Conservation (phyloP, 164 flowering plant genomes). For the Hamamelis virginiana region DNA sequence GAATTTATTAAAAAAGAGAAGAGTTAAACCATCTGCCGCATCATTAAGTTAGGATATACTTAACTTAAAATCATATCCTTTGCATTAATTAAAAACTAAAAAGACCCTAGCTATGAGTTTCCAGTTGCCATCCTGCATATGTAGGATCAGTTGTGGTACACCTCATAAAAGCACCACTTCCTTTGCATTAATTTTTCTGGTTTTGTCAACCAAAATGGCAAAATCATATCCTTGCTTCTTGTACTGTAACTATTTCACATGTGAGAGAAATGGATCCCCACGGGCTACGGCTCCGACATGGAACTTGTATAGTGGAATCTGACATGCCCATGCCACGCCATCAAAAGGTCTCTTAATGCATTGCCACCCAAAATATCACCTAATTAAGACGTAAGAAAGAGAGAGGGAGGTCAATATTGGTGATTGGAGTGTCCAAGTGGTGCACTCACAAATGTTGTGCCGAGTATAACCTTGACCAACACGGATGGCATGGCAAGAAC, state of each 20-base stretch:
- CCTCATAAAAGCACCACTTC: constrained; percentile 15
- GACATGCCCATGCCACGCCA: neutral
- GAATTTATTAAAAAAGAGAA: too few relatives aligned
- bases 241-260: neutral
- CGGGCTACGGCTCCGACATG: neutral
- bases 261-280: constrained; percentile 3
- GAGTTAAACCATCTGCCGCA: too few relatives aligned
- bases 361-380: neutral
- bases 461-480: neutral
- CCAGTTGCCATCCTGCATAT: too few relatives aligned
- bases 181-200: neutral
- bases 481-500: neutral
- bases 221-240: too few relatives aligned
- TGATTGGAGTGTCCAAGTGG: neutral
- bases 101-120: too few relatives aligned
- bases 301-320: neutral
- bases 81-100: too few relatives aligned
- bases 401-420: neutral
- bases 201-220: too few relatives aligned
- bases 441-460: neutral
- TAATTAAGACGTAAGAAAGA: neutral
- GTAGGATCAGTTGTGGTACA: constrained; percentile 6
- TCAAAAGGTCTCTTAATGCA: neutral
- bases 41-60: too few relatives aligned
- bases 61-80: too few relatives aligned